Conservation (phyloP, 192 early-diverging fungal species). For the Jimgerdemannia flammicorona region DNA sequence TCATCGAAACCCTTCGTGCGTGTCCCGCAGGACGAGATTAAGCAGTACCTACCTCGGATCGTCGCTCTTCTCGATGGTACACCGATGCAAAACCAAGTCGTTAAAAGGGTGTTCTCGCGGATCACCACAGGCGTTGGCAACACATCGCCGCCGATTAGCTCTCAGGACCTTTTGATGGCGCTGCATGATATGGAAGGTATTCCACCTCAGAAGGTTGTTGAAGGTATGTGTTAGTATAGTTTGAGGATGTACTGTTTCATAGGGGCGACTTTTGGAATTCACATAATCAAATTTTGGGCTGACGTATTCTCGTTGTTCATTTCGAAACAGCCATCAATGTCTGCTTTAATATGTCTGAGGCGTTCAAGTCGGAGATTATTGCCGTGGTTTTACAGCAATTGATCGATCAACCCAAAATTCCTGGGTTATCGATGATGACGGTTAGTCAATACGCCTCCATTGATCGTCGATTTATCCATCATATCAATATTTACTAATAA, state of each 20-base stretch:
- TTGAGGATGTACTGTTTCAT: too few species aligned
- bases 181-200: constrained; percentile 65
- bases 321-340: constrained; percentile 59
- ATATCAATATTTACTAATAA: neutral
- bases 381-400: constrained; percentile 67
- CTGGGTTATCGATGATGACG: constrained; percentile 74
- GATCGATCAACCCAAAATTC: constrained; percentile 60
- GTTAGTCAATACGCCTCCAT: constrained; percentile 24
- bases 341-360: constrained; percentile 62
- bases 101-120: constrained; percentile 58
- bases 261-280: neutral
- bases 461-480: constrained; percentile 7
- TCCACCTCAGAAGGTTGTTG: constrained; percentile 56
- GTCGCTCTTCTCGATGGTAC: constrained; percentile 60
- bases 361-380: constrained; percentile 67
- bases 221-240: constrained; percentile 46
- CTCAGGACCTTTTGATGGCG: constrained; percentile 64
- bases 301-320: constrained; percentile 1
- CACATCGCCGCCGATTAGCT: constrained; percentile 36
- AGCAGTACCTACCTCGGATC: constrained; percentile 56
- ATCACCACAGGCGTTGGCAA: constrained; percentile 46
- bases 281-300: neutral
- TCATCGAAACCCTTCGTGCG: neutral
- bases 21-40: constrained; percentile 43
- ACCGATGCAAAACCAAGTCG: constrained; percentile 51